Evolutionary conservation across 106 monocot genomes (phyloP).

Genomic region (Allium fistulosum): DNA sequence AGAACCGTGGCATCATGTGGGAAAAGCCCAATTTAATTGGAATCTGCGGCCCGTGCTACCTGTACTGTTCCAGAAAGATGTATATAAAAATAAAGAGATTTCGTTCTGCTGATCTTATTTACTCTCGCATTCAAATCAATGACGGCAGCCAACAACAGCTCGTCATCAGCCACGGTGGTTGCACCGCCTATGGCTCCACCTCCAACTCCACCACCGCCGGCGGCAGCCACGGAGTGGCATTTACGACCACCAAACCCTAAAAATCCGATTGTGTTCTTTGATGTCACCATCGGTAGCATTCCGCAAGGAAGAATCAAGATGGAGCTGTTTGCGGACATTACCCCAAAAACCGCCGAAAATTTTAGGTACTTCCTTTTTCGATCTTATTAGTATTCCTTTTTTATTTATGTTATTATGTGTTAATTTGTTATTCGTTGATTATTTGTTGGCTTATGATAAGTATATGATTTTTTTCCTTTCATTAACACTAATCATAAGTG

Average conservation of each 20-base stretch:
- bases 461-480: no score
- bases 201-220: conserved; percentile 14
- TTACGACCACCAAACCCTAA: conserved; percentile 84
- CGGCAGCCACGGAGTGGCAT: conserved; percentile 77
- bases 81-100: no score
- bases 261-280: conserved; percentile 96
- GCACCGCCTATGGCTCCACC: conserved; percentile 17
- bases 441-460: no score
- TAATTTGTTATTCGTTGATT: no score
- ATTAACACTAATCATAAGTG: no score
- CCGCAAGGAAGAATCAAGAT: conserved; percentile 95
- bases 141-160: not conserved
- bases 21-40: no score
- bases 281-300: conserved; percentile 89
- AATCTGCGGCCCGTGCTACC: no score
- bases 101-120: no score
- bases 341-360: conserved; percentile 95
- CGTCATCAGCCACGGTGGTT: not conserved
- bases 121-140: not conserved
- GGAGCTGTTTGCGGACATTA: conserved; percentile 94
- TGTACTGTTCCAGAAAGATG: no score
- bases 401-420: no score
- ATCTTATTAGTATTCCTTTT: no score
- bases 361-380: conserved; percentile 44
- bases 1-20: no score